These are phyloP conservation scores for Trametes pubescens DNA, from an alignment of 1,284 basidiomycete genomes.

Conservation along the genomic window DNA sequence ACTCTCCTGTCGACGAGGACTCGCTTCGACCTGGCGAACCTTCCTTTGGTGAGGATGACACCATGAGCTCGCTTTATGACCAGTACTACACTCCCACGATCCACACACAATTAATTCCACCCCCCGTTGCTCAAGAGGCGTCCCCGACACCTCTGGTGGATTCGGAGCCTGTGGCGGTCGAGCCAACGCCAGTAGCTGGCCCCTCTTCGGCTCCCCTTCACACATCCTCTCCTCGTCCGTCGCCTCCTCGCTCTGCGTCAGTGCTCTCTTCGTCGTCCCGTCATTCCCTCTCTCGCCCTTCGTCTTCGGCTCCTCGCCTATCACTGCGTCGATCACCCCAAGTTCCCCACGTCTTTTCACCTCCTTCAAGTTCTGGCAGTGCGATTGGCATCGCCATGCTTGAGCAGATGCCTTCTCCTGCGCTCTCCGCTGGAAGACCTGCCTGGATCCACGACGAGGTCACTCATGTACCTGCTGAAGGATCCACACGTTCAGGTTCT, in stretches of 20 bases:
- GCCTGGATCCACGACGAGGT: constrained; percentile 1
- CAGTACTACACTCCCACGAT: constrained; percentile 32
- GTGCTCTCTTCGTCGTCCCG: not conserved
- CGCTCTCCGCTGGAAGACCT: not conserved
- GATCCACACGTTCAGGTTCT: constrained; percentile 21
- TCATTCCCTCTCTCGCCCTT: not conserved
- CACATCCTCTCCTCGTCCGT: not conserved
- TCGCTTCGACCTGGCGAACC: constrained; percentile 22
- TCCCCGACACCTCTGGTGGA: not conserved
- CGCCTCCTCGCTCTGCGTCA: not conserved
- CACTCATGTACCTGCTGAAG: constrained; percentile 10
- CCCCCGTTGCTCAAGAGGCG: constrained; percentile 6
- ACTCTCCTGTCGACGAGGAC: constrained; percentile 16
- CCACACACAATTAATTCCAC: constrained; percentile 7
- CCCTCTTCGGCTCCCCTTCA: constrained; percentile 1
- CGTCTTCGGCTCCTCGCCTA: not conserved
- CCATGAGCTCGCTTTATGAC: constrained; percentile 33
- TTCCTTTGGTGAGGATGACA: constrained; percentile 32
- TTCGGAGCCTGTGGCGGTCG: not conserved
- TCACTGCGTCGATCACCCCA: not conserved
- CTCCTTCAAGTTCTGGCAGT: constrained; percentile 7
- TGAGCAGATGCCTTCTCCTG: constrained; percentile 7
- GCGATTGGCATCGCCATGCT: constrained; percentile 8
- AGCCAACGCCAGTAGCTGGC: constrained; percentile 1
- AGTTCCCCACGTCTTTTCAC: constrained; percentile 23